Conservation (phyloP, 169 alveolate genomes). For the Plasmodium malariae region DNA sequence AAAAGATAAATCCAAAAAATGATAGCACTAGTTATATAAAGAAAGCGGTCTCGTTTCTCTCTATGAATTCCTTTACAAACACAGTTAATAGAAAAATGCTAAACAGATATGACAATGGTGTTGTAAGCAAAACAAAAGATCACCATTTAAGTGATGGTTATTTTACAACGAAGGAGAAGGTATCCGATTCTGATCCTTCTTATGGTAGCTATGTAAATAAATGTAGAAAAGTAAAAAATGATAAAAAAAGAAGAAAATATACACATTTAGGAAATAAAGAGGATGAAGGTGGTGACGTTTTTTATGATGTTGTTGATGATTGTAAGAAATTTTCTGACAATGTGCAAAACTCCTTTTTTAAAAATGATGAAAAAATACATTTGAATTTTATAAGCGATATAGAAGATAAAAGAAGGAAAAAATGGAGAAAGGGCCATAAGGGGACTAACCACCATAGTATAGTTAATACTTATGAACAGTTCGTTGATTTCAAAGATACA, state of each 20-base stretch:
- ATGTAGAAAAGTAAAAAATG: conserved; percentile 1
- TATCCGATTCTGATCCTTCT: conserved; percentile 1
- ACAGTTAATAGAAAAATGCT: conserved; percentile 3
- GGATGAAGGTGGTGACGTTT: conserved; percentile 13
- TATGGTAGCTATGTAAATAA: background rate
- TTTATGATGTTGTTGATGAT: conserved; percentile 44
- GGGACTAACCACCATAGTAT: background rate
- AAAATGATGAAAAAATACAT: conserved; percentile 16
- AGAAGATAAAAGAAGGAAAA: conserved; percentile 1
- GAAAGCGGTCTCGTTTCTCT: conserved; percentile 52
- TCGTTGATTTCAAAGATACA: conserved; percentile 4
- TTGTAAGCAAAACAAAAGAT: background rate
- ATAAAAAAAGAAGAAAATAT: conserved; percentile 19
- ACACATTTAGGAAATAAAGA: background rate
- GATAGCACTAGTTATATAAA: conserved; percentile 18
- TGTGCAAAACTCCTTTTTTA: background rate
- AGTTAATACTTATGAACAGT: conserved; percentile 1
- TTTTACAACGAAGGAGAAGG: conserved; percentile 45
- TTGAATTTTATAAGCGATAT: conserved; percentile 26
- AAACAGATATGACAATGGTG: background rate
- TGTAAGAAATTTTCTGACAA: background rate
- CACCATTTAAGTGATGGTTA: conserved; percentile 47
- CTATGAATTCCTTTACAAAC: conserved; percentile 39
- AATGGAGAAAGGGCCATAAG: background rate
- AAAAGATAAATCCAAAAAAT: background rate